phyloP scores from a whole-genome alignment of 768 basidiomycete genomes.

The Psilocybe cyanescens region DNA sequence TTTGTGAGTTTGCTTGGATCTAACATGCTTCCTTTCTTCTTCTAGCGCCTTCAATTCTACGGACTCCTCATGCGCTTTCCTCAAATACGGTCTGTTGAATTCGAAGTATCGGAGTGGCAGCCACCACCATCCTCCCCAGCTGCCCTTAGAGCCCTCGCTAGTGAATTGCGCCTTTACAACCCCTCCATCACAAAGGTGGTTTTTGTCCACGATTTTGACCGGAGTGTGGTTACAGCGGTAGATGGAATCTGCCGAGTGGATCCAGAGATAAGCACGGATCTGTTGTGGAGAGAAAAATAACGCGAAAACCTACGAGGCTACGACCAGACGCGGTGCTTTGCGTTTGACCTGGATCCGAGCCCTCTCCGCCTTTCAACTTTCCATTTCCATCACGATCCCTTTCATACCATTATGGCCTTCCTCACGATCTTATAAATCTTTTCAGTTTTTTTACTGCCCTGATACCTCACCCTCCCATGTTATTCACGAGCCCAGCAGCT shows the following conservation, averaged over 20 bases:
- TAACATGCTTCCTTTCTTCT: constrained; percentile 6
- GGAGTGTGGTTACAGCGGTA: constrained; percentile 47
- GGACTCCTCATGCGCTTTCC: constrained; percentile 58
- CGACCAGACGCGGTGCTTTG: background rate
- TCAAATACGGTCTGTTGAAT: constrained; percentile 56
- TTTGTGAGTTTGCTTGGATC: constrained; percentile 8
- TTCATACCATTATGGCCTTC: background rate
- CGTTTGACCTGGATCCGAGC: background rate
- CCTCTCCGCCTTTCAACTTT: background rate
- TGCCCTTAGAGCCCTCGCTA: constrained; percentile 60
- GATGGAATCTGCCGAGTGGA: constrained; percentile 39
- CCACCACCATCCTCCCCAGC: constrained; percentile 55
- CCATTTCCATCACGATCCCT: background rate
- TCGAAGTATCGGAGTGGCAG: constrained; percentile 70
- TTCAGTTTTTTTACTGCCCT: background rate
- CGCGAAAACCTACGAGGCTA: background rate
- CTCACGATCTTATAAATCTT: background rate
- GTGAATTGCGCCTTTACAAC: constrained; percentile 65
- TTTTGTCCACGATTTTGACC: constrained; percentile 68
- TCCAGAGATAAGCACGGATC: constrained; percentile 23
- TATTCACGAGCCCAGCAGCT: background rate
- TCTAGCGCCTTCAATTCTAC: constrained; percentile 65
- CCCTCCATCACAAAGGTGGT: constrained; percentile 53
- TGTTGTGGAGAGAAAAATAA: constrained; percentile 28
- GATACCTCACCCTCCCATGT: background rate